A percentile compares a stretch with the other conserved stretches of the same genome.
phyloP scores from a whole-genome alignment of 805 yeast genomes.

The Candida parachauliodes region DNA sequence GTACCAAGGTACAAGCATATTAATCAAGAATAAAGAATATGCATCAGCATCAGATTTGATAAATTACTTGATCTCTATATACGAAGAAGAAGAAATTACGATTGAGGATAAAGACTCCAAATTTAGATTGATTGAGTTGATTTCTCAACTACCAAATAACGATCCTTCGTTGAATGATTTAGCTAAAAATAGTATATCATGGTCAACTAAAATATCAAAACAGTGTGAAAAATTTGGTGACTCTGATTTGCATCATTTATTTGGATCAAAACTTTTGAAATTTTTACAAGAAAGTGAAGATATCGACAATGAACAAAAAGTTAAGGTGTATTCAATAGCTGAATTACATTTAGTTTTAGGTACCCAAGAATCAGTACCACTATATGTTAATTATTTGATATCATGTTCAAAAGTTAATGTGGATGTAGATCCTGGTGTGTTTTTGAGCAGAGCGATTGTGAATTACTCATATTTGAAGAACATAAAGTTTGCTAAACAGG shows the following conservation, averaged over 20 bases:
- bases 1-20: slow-evolving; percentile 64
- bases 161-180: slow-evolving; percentile 57
- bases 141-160: slow-evolving; percentile 40
- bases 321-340: slow-evolving; percentile 55
- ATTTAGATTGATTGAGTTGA: slow-evolving; percentile 44
- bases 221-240: slow-evolving; percentile 59
- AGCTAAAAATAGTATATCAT: slow-evolving; percentile 60
- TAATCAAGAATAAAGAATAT: slow-evolving; percentile 66
- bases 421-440: slow-evolving; percentile 34
- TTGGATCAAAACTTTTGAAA: slow-evolving; percentile 63
- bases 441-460: slow-evolving; percentile 57
- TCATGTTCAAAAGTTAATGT: slow-evolving; percentile 30
- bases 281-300: slow-evolving; percentile 15
- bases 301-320: slow-evolving; percentile 15
- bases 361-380: slow-evolving; percentile 46
- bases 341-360: slow-evolving; percentile 72
- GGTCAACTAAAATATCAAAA: slow-evolving; percentile 54
- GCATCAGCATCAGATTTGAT: slow-evolving; percentile 82
- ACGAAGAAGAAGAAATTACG: slow-evolving; percentile 45
- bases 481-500: slow-evolving; percentile 50
- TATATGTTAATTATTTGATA: slow-evolving; percentile 43
- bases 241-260: slow-evolving; percentile 64
- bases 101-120: slow-evolving; percentile 39
- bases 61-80: slow-evolving; percentile 67
- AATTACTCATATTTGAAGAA: slow-evolving; percentile 72